Evolutionary conservation across 305 asterid genomes (phyloP).

Genomic region (Lippia alba): DNA sequence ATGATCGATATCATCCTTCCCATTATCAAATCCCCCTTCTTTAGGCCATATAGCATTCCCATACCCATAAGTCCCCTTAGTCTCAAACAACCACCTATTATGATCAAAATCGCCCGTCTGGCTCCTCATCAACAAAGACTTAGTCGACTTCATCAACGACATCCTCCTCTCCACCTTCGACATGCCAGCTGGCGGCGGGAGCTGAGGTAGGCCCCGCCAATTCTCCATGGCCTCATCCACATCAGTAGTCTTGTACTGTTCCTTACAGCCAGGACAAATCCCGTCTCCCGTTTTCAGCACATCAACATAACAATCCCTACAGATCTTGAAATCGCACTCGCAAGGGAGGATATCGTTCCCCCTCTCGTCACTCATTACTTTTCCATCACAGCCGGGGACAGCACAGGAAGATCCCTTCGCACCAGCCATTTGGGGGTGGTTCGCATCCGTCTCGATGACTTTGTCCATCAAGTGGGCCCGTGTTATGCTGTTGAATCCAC

Average conservation of each 20-base stretch:
- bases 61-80: conserved; percentile 82
- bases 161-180: conserved; percentile 68
- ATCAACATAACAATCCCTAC: conserved; percentile 74
- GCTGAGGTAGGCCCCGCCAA: conserved; percentile 53
- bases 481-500: conserved; percentile 73
- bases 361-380: conserved; percentile 68
- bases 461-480: conserved; percentile 85
- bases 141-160: conserved; percentile 76
- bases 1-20: conserved; percentile 52
- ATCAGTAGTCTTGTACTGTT: conserved; percentile 63
- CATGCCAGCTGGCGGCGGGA: conserved; percentile 59
- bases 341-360: conserved; percentile 74
- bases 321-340: conserved; percentile 79
- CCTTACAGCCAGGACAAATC: conserved; percentile 83
- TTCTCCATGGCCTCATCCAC: conserved; percentile 56
- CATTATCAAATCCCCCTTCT: conserved; percentile 58
- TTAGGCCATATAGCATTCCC: conserved; percentile 92
- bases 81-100: conserved; percentile 79
- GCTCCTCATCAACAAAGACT: conserved; percentile 73
- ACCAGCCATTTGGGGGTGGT: conserved; percentile 85
- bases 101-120: conserved; percentile 83
- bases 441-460: conserved; percentile 70
- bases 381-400: conserved; percentile 71
- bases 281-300: conserved; percentile 67
- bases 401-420: conserved; percentile 83